A percentile compares a stretch with the other conserved stretches of the same genome.
phyloP scores from a whole-genome alignment of 2,329 filamentous ascomycete species.

The Beauveria sp. region DNA sequence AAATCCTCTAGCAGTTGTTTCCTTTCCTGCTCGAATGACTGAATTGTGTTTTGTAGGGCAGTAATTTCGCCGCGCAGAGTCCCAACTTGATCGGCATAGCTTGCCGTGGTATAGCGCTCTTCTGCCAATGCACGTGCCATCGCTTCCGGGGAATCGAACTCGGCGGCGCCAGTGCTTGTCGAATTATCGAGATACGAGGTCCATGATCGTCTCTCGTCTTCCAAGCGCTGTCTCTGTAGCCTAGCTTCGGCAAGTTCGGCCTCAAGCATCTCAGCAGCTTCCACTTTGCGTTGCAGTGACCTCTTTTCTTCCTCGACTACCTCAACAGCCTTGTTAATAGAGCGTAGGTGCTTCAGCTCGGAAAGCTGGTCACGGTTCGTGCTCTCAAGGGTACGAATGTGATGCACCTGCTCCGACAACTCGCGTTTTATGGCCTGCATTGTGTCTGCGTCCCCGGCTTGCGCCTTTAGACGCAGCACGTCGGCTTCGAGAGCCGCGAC shows the following conservation, averaged over 20 bases:
- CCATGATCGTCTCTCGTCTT: conserved; percentile 86
- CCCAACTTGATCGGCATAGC: conserved; percentile 74
- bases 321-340: conserved; percentile 78
- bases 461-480: conserved; percentile 74
- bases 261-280: conserved; percentile 66
- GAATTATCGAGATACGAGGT: conserved; percentile 73
- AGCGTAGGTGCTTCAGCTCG: conserved; percentile 76
- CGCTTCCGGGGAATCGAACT: conserved; percentile 83
- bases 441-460: conserved; percentile 80
- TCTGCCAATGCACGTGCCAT: conserved; percentile 78
- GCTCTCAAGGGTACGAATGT: conserved; percentile 77
- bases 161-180: conserved; percentile 50
- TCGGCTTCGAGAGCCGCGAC: conserved; percentile 74
- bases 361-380: conserved; percentile 70
- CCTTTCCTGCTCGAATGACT: conserved; percentile 63
- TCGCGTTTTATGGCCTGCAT: conserved; percentile 80
- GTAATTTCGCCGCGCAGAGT: conserved; percentile 68
- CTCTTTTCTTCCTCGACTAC: conserved; percentile 94
- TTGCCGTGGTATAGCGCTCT: conserved; percentile 71
- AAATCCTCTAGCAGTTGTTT: conserved; percentile 57
- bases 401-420: conserved; percentile 82
- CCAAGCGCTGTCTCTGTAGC: conserved; percentile 75
- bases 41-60: conserved; percentile 70
- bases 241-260: conserved; percentile 71
- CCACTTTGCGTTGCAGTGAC: conserved; percentile 67